Evolutionary conservation across 2,329 filamentous ascomycete species (phyloP), one percentile per base, ranked within the genome.

Genomic region (Paramyrothecium roridum): DNA sequence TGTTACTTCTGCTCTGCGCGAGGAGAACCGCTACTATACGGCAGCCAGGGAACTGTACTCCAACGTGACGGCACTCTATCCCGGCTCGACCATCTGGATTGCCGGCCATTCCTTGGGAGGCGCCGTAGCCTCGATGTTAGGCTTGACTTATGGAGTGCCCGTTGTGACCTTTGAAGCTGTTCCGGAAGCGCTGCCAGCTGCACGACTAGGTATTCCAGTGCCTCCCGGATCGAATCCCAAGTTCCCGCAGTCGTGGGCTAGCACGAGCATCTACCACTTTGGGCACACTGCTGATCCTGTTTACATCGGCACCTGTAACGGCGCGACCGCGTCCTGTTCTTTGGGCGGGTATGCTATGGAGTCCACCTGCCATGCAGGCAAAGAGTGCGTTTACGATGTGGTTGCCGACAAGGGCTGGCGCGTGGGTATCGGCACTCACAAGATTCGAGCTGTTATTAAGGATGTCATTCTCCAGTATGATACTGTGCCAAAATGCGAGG

Each of bases 221-320:
- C 93, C 95, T 13, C 93, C 93, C 1, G 90, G 90, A 22, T 80
- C 88, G 48, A 82, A 93, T 64, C 82, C 91, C 22, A 79, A 82
- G 46, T 79, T 83, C 33, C 88, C 91, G 30, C 91, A 96, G 65
- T 80, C 83, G 40, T 80, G 91, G 46, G 74, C 84, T 56, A 82
- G 85, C 65, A 96, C 91, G 0, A 93, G 91, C 13, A 81, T 89
- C 0, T 96, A 86, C 67, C 95, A 99, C 71, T 93, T 97, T 69
- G 95, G 95, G 3, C 93, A 98, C 66, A 98, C 92, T 0, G 95
- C 95, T 1, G 95, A 99, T 71, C 95, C 95, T 0, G 87, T 99
- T 34, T 99, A 88, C 66, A 93, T 97, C 76, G 95, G 95, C 33
- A 90, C 88, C 1, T 98, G 95, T 74, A 97, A 96, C 65, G 90